These are phyloP conservation scores for Dactylis glomerata DNA, from an alignment of 176 grass and related monocot species.

Conservation along the genomic window DNA sequence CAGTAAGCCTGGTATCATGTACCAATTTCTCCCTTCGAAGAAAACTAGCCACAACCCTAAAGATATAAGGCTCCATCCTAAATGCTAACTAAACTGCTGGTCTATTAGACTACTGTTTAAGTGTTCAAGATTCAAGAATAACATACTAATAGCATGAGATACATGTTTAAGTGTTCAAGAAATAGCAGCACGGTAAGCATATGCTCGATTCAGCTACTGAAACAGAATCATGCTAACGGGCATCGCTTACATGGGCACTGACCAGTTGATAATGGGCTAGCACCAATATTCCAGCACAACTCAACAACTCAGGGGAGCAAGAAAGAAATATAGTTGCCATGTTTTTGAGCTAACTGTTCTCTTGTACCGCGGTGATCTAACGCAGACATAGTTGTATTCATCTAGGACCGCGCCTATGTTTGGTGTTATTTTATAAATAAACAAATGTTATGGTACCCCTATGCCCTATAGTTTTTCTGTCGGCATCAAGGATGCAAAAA, in stretches of 20 bases:
- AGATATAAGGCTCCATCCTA: no score
- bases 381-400: neutral
- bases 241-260: neutral
- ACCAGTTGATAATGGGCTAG: neutral
- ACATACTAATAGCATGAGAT: no score
- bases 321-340: neutral
- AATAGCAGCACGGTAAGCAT: neutral
- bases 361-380: neutral
- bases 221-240: neutral
- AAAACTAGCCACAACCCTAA: no score
- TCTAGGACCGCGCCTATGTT: neutral
- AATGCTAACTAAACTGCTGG: no score
- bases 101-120: no score
- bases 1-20: no score
- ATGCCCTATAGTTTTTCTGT: neutral
- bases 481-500: neutral
- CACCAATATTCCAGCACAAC: neutral
- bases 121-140: no score
- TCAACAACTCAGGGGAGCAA: neutral
- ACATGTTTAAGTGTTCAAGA: no score
- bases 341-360: neutral
- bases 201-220: neutral
- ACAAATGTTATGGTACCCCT: neutral
- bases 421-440: slow-evolving; percentile 3
- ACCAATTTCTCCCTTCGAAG: no score